Evolutionary conservation across 2,329 filamentous ascomycete species (phyloP), one percentile per base, ranked within the genome.

Genomic region (Penicillium hesseltinei): DNA sequence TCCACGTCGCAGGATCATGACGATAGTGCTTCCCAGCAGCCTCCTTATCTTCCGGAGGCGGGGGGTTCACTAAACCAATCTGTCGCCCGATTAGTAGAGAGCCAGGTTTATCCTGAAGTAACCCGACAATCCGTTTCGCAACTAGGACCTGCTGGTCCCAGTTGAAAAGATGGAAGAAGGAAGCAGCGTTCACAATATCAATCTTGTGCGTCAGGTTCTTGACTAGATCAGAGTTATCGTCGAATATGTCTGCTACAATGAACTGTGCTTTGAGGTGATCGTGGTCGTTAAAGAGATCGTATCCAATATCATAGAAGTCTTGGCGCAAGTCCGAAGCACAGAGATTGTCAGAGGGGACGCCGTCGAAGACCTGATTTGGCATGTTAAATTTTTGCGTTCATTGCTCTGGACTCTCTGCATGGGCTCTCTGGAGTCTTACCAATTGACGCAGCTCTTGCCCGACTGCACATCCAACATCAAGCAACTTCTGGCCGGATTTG

Each of bases 211-310:
- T 61, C 7, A 77, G 49, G 0, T 65, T 51, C 4, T 54, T 58
- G 9, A 63, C 55, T 6, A 75, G 62, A 8, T 63, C 47, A 1
- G 72, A 73, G 11, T 66, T 55, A 2, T 62, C 51, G n/a, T 69
- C 65, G 39, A 69, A 58, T 71, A 82, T 58, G 77, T 78, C 65
- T 65, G 76, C 83, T 3, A 76, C 65, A 31, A 86, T 70, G 31
- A 65, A 64, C 21, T 45, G 21, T 3, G 54, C 38, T 29, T 62
- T 60, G 5, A 63, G 52, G 1, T 31, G 59, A 4, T 52, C 40
- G 27, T 78, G 77, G 59, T 88, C 87, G 45, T 80, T 78, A 72
- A 89, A 90, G 21, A 90, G 76, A 53, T 87, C 83, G 68, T 87
- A 85, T 29, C 84, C 84, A n/a, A 83, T 69, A 11, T 83, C 77